A percentile compares a stretch with the other conserved stretches of the same genome.
These are phyloP conservation scores for Pythium sukuiense DNA, from an alignment of 352 stramenopile species.

Conservation along the genomic window DNA sequence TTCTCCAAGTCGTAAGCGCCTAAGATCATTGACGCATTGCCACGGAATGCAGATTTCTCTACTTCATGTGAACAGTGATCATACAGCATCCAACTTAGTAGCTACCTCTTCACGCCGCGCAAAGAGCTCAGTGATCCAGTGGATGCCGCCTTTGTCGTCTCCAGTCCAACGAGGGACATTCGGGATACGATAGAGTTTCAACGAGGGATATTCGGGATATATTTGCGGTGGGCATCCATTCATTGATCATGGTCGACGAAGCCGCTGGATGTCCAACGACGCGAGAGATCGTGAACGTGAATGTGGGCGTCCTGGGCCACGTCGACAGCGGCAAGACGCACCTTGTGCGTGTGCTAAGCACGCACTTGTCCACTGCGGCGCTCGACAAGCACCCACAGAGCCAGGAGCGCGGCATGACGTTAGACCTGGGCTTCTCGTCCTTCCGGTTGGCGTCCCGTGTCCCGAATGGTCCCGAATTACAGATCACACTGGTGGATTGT, in stretches of 20 bases:
- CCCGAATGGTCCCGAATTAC: constrained; percentile 51
- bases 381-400: constrained; percentile 99
- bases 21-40: too few relatives aligned
- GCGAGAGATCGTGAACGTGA: constrained; percentile 85
- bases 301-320: constrained; percentile 98
- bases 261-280: neutral
- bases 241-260: neutral
- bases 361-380: constrained; percentile 95
- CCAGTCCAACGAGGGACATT: too few relatives aligned
- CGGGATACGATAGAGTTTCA: too few relatives aligned
- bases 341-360: constrained; percentile 95
- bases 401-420: constrained; percentile 95
- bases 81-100: too few relatives aligned
- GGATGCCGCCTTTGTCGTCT: too few relatives aligned
- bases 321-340: constrained; percentile 98
- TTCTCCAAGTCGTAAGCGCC: neutral
- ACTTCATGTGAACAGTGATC: too few relatives aligned
- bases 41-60: too few relatives aligned
- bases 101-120: too few relatives aligned
- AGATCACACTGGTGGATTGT: constrained; percentile 96
- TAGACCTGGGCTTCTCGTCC: constrained; percentile 98
- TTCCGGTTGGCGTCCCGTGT: constrained; percentile 76
- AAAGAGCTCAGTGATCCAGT: too few relatives aligned
- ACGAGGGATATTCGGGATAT: constrained; percentile 1
- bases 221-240: too few relatives aligned